phyloP scores from a whole-genome alignment of 208 protist genomes.

The Trypanosoma brucei region DNA sequence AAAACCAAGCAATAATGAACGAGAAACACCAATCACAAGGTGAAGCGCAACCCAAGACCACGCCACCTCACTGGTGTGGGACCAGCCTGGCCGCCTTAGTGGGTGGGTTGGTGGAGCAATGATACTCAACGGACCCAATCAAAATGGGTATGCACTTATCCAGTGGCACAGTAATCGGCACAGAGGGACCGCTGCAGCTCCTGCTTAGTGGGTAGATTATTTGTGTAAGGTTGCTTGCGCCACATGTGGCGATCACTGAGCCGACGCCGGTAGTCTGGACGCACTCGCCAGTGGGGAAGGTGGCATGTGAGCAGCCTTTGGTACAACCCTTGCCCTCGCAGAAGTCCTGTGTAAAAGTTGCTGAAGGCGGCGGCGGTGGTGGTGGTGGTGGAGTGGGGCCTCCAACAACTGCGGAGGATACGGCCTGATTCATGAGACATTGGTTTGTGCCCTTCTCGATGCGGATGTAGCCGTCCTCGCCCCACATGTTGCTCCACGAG shows the following conservation, averaged over 20 bases:
- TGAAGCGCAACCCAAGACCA: no score
- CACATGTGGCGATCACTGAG: slow-evolving; percentile 45
- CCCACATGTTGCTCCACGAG: slow-evolving; percentile 87
- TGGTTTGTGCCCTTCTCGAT: slow-evolving; percentile 76
- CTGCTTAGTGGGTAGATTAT: slow-evolving; percentile 22
- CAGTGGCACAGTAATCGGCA: slow-evolving; percentile 31
- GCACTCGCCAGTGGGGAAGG: slow-evolving; percentile 39
- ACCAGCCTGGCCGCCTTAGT: not conserved
- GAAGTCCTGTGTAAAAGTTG: slow-evolving; percentile 11
- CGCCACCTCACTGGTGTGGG: not conserved
- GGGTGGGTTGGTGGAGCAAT: slow-evolving; percentile 3
- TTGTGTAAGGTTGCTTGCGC: slow-evolving; percentile 22
- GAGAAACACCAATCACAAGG: no score
- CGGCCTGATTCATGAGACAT: slow-evolving; percentile 74
- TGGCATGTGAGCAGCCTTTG: slow-evolving; percentile 31
- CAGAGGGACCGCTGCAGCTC: slow-evolving; percentile 32
- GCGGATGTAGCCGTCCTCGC: slow-evolving; percentile 87
- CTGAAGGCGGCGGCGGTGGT: slow-evolving; percentile 5
- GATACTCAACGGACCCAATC: not conserved
- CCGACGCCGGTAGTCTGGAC: slow-evolving; percentile 24
- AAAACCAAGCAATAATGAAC: no score
- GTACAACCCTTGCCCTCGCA: not conserved
- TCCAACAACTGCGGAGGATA: slow-evolving; percentile 35
- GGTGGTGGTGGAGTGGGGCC: slow-evolving; percentile 17
- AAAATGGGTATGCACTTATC: not conserved